Evolutionary conservation across 2,329 filamentous ascomycete species (phyloP), one percentile per base, ranked within the genome.

Genomic region (Celoporthe dispersa): DNA sequence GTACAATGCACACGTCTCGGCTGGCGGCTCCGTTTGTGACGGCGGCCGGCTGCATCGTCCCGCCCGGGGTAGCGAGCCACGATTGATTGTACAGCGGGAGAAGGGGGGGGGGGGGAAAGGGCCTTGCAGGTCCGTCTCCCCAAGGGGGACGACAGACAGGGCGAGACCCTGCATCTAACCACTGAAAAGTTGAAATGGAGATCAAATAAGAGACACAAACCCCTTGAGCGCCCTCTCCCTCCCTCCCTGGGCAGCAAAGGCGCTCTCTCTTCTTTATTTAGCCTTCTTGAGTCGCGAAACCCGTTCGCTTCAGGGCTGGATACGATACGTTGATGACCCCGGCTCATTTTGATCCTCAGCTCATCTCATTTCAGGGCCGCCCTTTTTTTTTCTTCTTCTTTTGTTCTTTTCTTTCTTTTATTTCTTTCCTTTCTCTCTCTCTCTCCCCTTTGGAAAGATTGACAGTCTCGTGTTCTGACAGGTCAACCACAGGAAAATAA

Each of bases 311-410:
- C 67, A 68, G 67, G 44, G 44, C 44, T 48, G 22, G 60, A 68
- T 65, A 65, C 67, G 33, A 25, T n/a, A n/a, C n/a, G 22, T n/a
- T 60, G 41, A 39, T 59, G 25, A 41, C 41, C 53, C 41, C 60
- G 55, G 60, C 48, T 65, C 60, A 68, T 68, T 62, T 68, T 39
- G 64, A 35, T 28, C 35, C 67, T 68, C 67, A 65, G 63, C 60
- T 65, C 67, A 62, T 68, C 64, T 51, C 65, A 48, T 44, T n/a
- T 16, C 14, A 41, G 8, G 25, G 35, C 64, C 51, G 9, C n/a
- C n/a, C 48, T 14, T 28, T 53, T 53, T 53, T 25, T 9, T 51
- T 3, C 7, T 28, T 53, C n/a, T 28, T 14, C 48, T 53, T 25
- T 28, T 2, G 1, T 12, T 53, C n/a, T 28, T 14, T 35, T 35